A percentile compares a stretch with the other conserved stretches of the same genome.
phyloP scores from a whole-genome alignment of 345 rosid genomes.

The Citrus trifoliata region DNA sequence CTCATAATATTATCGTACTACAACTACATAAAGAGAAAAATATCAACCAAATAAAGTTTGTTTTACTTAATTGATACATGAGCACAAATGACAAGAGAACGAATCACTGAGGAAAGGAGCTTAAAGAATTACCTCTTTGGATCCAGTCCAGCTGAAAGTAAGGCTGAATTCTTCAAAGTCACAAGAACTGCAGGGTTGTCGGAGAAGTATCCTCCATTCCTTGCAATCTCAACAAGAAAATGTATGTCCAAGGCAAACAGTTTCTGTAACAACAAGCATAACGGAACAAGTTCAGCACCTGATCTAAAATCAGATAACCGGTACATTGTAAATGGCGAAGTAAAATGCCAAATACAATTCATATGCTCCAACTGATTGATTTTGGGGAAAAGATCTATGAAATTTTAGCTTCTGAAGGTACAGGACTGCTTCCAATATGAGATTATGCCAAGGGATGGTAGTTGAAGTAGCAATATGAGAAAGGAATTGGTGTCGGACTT shows the following conservation, averaged over 20 bases:
- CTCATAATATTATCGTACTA: not conserved
- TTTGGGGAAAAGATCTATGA: not conserved
- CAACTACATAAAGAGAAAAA: not conserved
- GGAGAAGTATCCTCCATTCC: conserved; percentile 41
- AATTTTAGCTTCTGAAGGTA: not conserved
- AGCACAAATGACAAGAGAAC: not conserved
- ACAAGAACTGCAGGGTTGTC: conserved; percentile 32
- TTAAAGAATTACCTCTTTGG: conserved; percentile 42
- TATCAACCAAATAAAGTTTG: not conserved
- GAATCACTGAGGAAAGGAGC: not conserved
- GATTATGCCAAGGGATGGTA: not conserved
- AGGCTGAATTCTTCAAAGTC: conserved; percentile 33
- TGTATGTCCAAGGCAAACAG: conserved; percentile 48
- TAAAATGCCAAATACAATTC: not conserved
- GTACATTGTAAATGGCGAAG: not conserved
- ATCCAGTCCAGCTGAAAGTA: conserved; percentile 42
- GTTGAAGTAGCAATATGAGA: not conserved
- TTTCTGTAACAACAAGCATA: conserved; percentile 10
- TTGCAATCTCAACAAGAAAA: conserved; percentile 45
- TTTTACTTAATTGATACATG: not conserved
- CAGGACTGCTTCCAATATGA: conserved; percentile 1
- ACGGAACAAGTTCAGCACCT: conserved; percentile 9
- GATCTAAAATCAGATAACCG: not conserved
- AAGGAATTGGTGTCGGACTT: not conserved
- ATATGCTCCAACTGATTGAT: no score